Evolutionary conservation across 768 basidiomycete species (phyloP), one percentile per base, ranked within the genome.

Genomic region (Rhizopogon sp.): DNA sequence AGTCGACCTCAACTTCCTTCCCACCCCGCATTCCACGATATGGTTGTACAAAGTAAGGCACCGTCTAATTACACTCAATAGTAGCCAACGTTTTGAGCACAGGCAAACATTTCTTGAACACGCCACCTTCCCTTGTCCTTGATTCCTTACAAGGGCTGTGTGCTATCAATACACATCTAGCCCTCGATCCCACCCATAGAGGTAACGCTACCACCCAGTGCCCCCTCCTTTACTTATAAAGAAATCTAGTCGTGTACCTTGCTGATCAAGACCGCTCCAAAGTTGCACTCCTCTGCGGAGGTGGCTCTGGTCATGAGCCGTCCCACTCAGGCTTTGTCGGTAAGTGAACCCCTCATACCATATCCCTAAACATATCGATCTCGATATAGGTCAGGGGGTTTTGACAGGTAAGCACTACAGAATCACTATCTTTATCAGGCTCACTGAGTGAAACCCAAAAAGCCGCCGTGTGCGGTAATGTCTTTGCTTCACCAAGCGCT

Each of bases 291-390:
- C 76, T 93, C 61, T 91, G 88, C 62, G 91, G 91, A 8, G 91
- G 92, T 5, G 91, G 92, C 33, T 83, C 87, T 25, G 90, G 95
- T 5, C 95, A 97, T 65, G 95, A 97, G 64, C 95, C 95, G 6
- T 82, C 93, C 14, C 93, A 94, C 70, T 82, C 90, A 5, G 89
- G 83, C 2, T 94, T 89, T 62, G 93, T 96, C n/a, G 93, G 92
- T 87, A 58, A 59, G 78, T 66, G 42, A 20, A 17, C 14, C 35
- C 11, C 10, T 8, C 59, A 17, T 35, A 31, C 29, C 3, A 3
- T 14, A 0, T 33, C 33, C 22, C 51, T 59, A 39, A 52, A 2
- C 3, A 11, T 29, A 39, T 49, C n/a, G 41, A 37, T 37, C 29
- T 58, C 42, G 8, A 56, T 47, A 0, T 52, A 89, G 88, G 90